phyloP scores from a whole-genome alignment of 192 early-diverging fungal species.

The Backusella tuberculispora region DNA sequence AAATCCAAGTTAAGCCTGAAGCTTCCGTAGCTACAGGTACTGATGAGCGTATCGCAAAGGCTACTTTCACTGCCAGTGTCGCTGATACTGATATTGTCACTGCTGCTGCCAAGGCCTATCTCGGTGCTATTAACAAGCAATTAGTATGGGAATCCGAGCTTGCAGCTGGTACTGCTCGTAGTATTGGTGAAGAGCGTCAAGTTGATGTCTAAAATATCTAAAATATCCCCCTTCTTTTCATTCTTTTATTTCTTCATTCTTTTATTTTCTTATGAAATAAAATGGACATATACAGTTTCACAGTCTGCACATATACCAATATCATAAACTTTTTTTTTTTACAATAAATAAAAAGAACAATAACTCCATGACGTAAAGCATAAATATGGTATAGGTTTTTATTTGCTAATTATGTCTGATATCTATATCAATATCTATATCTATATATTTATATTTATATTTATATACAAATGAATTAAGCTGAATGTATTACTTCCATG shows the following conservation, averaged over 20 bases:
- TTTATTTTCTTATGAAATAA: slow-evolving; percentile 15
- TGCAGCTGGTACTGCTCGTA: slow-evolving; percentile 29
- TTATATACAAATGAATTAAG: neutral
- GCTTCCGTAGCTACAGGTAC: slow-evolving; percentile 68
- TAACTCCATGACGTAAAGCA: neutral
- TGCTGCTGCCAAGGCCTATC: slow-evolving; percentile 86
- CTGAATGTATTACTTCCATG: neutral
- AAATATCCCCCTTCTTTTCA: neutral
- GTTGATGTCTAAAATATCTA: slow-evolving; percentile 31
- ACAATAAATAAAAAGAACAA: neutral
- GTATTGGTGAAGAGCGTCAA: slow-evolving; percentile 24
- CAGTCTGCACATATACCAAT: neutral
- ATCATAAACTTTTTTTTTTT: neutral
- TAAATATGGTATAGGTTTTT: slow-evolving; percentile 1
- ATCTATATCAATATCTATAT: neutral
- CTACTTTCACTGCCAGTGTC: slow-evolving; percentile 75
- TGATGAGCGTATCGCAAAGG: slow-evolving; percentile 49
- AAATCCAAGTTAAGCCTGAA: slow-evolving; percentile 36
- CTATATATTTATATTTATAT: neutral
- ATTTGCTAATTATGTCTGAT: neutral
- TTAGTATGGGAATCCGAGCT: slow-evolving; percentile 32
- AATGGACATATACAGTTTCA: slow-evolving; percentile 4
- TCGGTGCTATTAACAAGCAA: slow-evolving; percentile 84
- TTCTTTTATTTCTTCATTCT: neutral
- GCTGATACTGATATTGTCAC: slow-evolving; percentile 87